Percentiles rank a stretch among this genome's conserved stretches.
Evolutionary conservation across 192 early-diverging fungal species (phyloP).

Genomic region (Paraglomus brasilianum): DNA sequence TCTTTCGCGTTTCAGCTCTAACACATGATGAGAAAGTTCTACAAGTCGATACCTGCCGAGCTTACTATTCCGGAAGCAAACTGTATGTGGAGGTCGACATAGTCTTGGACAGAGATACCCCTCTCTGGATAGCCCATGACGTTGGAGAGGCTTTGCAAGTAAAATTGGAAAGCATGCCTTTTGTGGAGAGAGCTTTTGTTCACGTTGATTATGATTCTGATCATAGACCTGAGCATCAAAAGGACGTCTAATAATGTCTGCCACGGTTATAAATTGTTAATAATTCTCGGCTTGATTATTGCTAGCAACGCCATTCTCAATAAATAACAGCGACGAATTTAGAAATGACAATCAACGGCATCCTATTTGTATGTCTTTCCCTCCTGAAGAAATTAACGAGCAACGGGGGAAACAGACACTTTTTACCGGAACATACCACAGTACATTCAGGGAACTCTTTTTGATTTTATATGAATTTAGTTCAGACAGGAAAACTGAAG

Average conservation of each 20-base stretch:
- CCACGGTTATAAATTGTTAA: no score
- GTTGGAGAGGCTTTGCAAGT: constrained; percentile 85
- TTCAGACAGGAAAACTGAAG: no score
- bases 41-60: constrained; percentile 77
- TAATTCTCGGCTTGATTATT: no score
- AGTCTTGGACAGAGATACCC: constrained; percentile 82
- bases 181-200: constrained; percentile 92
- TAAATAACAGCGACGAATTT: constrained; percentile 22
- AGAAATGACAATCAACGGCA: background rate
- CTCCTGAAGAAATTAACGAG: background rate
- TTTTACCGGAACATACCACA: no score
- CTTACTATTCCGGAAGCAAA: constrained; percentile 87
- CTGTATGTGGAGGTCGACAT: constrained; percentile 96
- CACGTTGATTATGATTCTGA: constrained; percentile 91
- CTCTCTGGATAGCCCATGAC: constrained; percentile 82
- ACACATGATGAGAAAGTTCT: constrained; percentile 68
- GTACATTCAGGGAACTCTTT: no score
- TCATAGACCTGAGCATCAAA: constrained; percentile 77
- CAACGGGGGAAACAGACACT: no score
- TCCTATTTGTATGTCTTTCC: background rate
- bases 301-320: no score
- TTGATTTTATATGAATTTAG: no score
- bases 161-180: constrained; percentile 79
- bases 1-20: constrained; percentile 46
- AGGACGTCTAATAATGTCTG: constrained; percentile 34